Conservation (phyloP, 768 basidiomycete species). For the Lentinula sp. region DNA sequence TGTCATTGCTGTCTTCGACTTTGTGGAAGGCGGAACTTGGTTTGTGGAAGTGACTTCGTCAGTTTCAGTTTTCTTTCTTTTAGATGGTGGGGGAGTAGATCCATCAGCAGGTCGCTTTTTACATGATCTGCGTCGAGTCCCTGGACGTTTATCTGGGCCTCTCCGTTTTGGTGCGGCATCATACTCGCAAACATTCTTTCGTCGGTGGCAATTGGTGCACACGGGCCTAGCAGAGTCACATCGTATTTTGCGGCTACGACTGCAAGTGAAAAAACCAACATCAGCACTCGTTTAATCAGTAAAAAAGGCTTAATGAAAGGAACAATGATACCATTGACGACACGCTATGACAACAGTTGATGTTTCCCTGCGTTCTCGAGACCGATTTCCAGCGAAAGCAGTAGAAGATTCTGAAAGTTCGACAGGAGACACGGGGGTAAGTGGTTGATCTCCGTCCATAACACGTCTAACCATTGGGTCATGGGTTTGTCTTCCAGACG, state of each 20-base stretch:
- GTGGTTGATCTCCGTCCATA: conserved; percentile 23
- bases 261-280: conserved; percentile 31
- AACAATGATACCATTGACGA: conserved; percentile 59
- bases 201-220: conserved; percentile 78
- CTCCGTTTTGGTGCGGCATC: conserved; percentile 76
- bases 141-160: conserved; percentile 83
- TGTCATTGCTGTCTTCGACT: conserved; percentile 35
- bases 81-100: conserved; percentile 41
- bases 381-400: conserved; percentile 20
- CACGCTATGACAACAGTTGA: conserved; percentile 77
- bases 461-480: conserved; percentile 34
- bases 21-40: conserved; percentile 24
- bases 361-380: conserved; percentile 47
- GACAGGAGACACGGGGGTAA: conserved; percentile 26
- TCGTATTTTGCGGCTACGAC: conserved; percentile 79
- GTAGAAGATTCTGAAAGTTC: conserved; percentile 29
- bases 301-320: conserved; percentile 34
- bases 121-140: conserved; percentile 77
- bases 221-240: conserved; percentile 80
- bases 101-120: conserved; percentile 70
- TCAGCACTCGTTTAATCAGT: conserved; percentile 23
- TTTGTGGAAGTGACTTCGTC: conserved; percentile 23
- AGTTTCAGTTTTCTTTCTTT: conserved; percentile 41
- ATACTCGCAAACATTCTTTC: conserved; percentile 74
- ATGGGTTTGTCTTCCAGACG: conserved; percentile 40